Evolutionary conservation across 192 early-diverging fungal species (phyloP).

Genomic region (Coemansia sp.): DNA sequence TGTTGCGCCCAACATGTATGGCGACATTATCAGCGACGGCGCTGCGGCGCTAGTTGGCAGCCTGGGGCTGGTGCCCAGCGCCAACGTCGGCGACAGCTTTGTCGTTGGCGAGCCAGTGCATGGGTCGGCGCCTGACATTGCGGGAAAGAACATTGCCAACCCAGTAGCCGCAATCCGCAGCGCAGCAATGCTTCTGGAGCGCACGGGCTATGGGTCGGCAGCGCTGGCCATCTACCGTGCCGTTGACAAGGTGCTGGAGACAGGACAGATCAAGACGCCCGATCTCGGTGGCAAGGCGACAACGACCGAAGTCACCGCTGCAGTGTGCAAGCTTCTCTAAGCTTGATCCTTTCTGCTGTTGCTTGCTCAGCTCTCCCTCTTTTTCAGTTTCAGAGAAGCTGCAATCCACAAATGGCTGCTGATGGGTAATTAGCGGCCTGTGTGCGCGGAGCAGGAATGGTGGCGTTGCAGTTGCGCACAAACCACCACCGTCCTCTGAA

Average conservation of each 20-base stretch:
- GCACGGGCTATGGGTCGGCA: conserved; percentile 73
- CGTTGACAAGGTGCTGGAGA: conserved; percentile 77
- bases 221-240: conserved; percentile 80
- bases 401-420: too few relatives aligned
- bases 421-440: background rate
- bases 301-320: conserved; percentile 81
- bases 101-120: conserved; percentile 96
- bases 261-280: conserved; percentile 69
- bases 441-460: background rate
- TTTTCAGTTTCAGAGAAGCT: background rate
- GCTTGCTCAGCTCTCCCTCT: background rate
- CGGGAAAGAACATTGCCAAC: conserved; percentile 95
- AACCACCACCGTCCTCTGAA: background rate
- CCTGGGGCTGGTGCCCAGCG: conserved; percentile 92
- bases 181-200: conserved; percentile 88
- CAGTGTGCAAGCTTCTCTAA: conserved; percentile 72
- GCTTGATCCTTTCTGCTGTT: background rate
- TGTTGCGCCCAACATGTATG: conserved; percentile 97
- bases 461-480: background rate
- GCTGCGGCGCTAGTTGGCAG: conserved; percentile 95
- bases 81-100: conserved; percentile 96
- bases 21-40: conserved; percentile 97
- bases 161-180: conserved; percentile 95
- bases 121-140: conserved; percentile 98
- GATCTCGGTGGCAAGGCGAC: conserved; percentile 89